Evolutionary conservation across 495 filamentous ascomycete genomes (phyloP), one percentile per base, ranked within the genome.

Genomic region (Aspergillus ostianus): DNA sequence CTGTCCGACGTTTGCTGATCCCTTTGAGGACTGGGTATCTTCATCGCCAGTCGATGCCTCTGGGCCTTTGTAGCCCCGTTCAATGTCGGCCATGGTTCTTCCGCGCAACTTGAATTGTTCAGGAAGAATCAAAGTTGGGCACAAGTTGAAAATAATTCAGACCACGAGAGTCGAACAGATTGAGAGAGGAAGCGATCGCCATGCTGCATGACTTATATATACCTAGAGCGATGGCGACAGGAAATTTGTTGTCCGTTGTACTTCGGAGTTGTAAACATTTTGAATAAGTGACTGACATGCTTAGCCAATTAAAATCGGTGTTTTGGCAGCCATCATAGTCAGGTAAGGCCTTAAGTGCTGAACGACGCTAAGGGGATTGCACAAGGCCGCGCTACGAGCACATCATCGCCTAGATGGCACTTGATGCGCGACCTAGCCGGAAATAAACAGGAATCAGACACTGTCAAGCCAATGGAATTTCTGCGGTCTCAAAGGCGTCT

Each of bases 381-480:
- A 65, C 58, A 51, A 68, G 23, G 45, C 29, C 13, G 29, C 47
- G 47, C 47, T 51, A 58, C 60, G 62, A 68, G 66, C 66, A 68
- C 66, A 61, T 65, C 66, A 68, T 68, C 58, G 62, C 57, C 20
- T 51, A 58, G 46, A 21, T 51, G 56, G 36, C 50, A 30, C 55
- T 36, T 41, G 56, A 26, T 55, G 26, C 52, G 52, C 18, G 47
- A 41, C 46, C 44, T 46, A 54, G 13, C 26, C 19, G 13, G 30
- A 13, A 41, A 19, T 18, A 20, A 32, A 13, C 30, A 41, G 27
- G 26, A n/a, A 44, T 27, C 52, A 29, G 30, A 32, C 36, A 18
- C 29, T 51, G 21, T 10, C 27, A 51, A 15, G 5, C 15, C 27
- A 51, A 15, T 51, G 21, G 21, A 3, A 51, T 23, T 51, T 9